Conservation (phyloP, 129 eudicot genomes). For the Scalesia atractyloides region DNA sequence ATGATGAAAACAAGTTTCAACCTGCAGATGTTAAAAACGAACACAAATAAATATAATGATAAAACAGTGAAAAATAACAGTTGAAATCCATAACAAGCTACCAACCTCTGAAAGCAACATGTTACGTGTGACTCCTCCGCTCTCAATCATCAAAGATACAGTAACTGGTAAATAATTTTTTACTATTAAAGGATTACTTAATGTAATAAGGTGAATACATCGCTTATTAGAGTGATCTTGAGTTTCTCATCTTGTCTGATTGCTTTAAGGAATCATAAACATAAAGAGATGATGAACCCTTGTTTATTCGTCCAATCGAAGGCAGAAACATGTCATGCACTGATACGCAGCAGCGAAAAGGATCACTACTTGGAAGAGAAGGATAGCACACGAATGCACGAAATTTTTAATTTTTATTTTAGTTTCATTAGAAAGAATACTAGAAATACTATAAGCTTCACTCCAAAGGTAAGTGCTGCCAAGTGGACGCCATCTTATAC, state of each 20-base stretch:
- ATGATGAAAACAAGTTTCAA: conserved; percentile 77
- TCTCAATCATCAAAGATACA: conserved; percentile 66
- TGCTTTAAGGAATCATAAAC: conserved; percentile 35
- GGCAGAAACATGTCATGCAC: conserved; percentile 73
- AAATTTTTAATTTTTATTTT: conserved; percentile 64
- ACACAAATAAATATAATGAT: conserved; percentile 54
- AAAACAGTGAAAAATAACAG: conserved; percentile 10
- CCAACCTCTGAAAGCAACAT: conserved; percentile 73
- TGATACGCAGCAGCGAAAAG: conserved; percentile 90
- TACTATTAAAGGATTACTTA: conserved; percentile 72
- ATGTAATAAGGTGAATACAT: conserved; percentile 62
- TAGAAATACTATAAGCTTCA: conserved; percentile 86
- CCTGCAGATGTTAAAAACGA: conserved; percentile 56
- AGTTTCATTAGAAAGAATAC: conserved; percentile 66
- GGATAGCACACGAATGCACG: conserved; percentile 96
- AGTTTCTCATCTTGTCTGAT: conserved; percentile 33
- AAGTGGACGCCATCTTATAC: conserved; percentile 93
- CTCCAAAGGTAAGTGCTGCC: conserved; percentile 93
- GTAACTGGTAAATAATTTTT: conserved; percentile 73
- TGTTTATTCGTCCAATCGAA: conserved; percentile 39
- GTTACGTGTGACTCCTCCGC: conserved; percentile 77
- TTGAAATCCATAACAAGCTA: conserved; percentile 8
- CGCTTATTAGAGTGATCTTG: conserved; percentile 51
- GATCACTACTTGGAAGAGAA: conserved; percentile 91
- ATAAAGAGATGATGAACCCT: conserved; percentile 39